Evolutionary conservation across 1,139 yeast species (phyloP).

Genomic region (Kodamaea sp.): DNA sequence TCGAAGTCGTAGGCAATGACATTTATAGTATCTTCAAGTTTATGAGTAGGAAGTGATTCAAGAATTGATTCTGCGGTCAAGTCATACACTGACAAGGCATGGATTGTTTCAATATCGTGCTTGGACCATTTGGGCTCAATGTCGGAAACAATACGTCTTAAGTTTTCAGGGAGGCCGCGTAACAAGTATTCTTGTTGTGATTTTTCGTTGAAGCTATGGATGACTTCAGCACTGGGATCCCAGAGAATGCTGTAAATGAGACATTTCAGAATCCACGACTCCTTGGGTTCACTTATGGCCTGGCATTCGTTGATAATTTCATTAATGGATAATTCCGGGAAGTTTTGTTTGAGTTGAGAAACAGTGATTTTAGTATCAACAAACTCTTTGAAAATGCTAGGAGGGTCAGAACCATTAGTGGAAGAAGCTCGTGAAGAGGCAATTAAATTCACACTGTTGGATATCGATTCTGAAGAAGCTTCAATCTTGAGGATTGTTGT

Average conservation of each 20-base stretch:
- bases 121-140: neutral
- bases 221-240: neutral
- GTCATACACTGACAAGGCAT: neutral
- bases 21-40: neutral
- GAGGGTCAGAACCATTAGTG: neutral
- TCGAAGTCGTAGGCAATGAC: neutral
- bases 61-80: neutral
- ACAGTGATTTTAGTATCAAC: neutral
- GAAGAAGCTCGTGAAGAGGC: neutral
- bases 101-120: neutral
- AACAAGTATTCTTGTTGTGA: neutral
- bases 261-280: neutral
- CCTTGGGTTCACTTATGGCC: neutral
- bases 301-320: neutral
- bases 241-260: neutral
- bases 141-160: neutral
- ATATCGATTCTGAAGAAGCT: neutral
- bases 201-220: neutral
- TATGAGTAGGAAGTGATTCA: conserved; percentile 1
- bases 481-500: neutral
- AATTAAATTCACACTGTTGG: neutral
- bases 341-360: neutral
- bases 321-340: too few relatives aligned
- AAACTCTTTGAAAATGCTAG: neutral
- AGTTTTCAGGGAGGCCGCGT: neutral